Base-by-base conservation (phyloP, 768 basidiomycete genomes). In the Russula virescens region DNA sequence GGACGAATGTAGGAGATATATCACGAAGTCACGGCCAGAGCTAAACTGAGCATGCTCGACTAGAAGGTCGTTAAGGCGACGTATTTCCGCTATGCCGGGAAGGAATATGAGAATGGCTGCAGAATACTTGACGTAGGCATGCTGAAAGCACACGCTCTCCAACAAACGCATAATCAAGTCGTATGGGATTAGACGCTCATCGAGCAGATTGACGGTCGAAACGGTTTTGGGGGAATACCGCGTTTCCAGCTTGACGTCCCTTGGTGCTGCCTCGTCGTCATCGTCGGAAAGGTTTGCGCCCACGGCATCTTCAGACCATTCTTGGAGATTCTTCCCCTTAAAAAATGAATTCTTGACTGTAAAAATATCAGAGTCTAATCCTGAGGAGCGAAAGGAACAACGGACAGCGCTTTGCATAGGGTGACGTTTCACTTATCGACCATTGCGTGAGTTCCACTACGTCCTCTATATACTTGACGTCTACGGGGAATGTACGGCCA, bases 51-150 rank as follows among this genome's bases (percentile, higher is more conserved):
- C 77, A 71, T 99, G 95, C 57, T 89, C 89, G 48, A 77, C 75
- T 26, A 98, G 78, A 52, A 89, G 76, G 68, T 98, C 95, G 68
- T 86, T 87, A 65, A 99, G 73, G 26, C 89, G 84, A 40, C 95
- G 85, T 60, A 99, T 99, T 75, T 97, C 95, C 35, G 86, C 91
- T 64, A 99, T 77, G 46, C 96, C 96, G 25, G 96, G 95, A 83
- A 98, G 85, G 75, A 99, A 99, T 63, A 99, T 78, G 43, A 99
- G 78, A 49, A 92, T 80, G 2, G 96, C 96, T 3, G 83, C 75
- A 3, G 94, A 95, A 74, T 84, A 94, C 1, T 72, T 59, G 18
- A 65, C 57, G 57, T 85, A 80, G 2, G 72, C 65, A 2, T 68
- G 83, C 51, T 85, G 81, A 67, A 91, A 88, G 71, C 94, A 97